Base-by-base conservation (phyloP, 169 alveolate genomes). In the Cystoisospora suis region DNA sequence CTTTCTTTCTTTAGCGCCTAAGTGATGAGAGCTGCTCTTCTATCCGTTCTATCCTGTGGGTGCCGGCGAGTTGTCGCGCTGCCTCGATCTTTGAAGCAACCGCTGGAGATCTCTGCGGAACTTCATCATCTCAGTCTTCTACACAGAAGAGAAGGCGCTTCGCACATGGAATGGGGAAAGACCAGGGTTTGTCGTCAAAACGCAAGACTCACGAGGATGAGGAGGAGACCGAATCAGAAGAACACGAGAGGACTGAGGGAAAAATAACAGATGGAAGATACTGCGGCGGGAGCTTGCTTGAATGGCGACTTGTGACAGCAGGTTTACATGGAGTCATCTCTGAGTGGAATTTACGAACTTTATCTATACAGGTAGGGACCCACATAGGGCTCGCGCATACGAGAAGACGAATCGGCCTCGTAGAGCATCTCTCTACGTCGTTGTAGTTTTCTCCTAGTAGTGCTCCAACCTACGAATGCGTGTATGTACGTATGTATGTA, bases 251-350 rank as follows among this genome's bases (percentile, higher is more conserved):
- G 27, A 17, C 36, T 38, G 46, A 2, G 61, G 23, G 81, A 58
- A 45, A 34, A 36, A 3, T 20, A 9, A 47, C 81, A 44, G 46
- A 27, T 29, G 34, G 27, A 34, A 20, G 80, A 58, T 0, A 46
- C 81, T 15, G 80, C 40, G 65, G 23, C 1, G 47, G 49, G 44
- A 65, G 79, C 34, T 72, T 88, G 20, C 79, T 53, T 65, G 92
- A 88, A 32, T 88, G 92, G 92, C 61, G 88, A 20, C 61, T 88
- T 12, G 69, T 88, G 42, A 58, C 92, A 0, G 87, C 92, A 4
- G 92, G 92, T 17, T 88, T 88, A 46, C 92, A 88, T 59, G 92
- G 92, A 20, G 81, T 88, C 29, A 29, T 88, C 49, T 46, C 92
- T 12, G 59, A 75, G 69, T 88, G 92, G 92, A 77, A 88, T 53